phyloP scores from a whole-genome alignment of 495 filamentous ascomycete species.

The Chaetomium fimeti region DNA sequence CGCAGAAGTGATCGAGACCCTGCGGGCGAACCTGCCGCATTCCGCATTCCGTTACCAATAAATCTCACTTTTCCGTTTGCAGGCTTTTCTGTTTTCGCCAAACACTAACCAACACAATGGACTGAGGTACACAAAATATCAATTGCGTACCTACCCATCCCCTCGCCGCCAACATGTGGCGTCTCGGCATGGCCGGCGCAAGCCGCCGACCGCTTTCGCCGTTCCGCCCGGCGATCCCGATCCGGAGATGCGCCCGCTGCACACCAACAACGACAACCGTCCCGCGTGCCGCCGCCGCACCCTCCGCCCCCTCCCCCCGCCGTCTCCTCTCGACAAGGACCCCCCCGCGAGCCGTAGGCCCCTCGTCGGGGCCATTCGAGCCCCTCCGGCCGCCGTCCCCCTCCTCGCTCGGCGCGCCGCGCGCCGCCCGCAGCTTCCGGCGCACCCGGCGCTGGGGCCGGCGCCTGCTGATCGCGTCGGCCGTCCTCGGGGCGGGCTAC shows the following conservation, averaged over 20 bases:
- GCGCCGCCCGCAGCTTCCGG: constrained; percentile 61
- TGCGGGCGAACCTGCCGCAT: neutral
- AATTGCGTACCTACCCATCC: neutral
- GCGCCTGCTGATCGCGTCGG: constrained; percentile 63
- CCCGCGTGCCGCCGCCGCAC: neutral
- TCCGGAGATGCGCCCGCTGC: neutral
- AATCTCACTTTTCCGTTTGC: neutral
- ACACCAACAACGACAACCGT: neutral
- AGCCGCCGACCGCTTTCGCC: neutral
- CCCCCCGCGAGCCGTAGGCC: constrained; percentile 4
- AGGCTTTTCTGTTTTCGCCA: neutral
- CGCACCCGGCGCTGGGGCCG: constrained; percentile 73
- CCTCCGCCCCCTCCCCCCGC: neutral
- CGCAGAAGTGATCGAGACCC: neutral
- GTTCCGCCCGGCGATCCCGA: neutral
- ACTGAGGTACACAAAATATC: neutral
- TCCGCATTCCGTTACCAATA: neutral
- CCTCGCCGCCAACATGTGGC: constrained; percentile 20
- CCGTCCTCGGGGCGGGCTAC: constrained; percentile 59
- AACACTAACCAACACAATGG: neutral
- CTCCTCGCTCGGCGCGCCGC: constrained; percentile 70
- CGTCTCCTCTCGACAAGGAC: constrained; percentile 21
- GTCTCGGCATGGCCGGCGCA: constrained; percentile 13
- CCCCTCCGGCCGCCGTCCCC: constrained; percentile 81
- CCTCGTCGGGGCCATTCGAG: constrained; percentile 49